These are phyloP conservation scores for Hemileia vastatrix DNA, from an alignment of 1,284 basidiomycete genomes.

Conservation along the genomic window DNA sequence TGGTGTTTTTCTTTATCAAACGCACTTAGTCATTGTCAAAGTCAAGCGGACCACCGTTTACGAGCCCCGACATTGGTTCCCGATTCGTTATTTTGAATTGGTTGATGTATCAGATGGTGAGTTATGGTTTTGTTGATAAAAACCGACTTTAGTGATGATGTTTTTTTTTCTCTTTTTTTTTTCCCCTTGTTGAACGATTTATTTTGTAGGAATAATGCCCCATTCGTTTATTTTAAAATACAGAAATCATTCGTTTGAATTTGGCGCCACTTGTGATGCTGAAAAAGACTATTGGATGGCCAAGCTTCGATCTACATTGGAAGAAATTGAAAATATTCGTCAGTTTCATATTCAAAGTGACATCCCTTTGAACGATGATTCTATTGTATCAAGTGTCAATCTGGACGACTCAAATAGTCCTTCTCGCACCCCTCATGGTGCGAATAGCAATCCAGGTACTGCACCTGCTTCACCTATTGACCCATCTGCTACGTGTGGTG, in stretches of 20 bases:
- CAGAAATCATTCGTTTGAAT: slow-evolving; percentile 20
- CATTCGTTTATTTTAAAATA: slow-evolving; percentile 22
- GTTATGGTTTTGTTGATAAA: background rate
- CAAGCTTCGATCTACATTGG: slow-evolving; percentile 11
- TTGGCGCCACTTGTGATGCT: slow-evolving; percentile 20
- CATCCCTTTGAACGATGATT: slow-evolving; percentile 18
- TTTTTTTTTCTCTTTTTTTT: background rate
- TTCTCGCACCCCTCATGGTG: background rate
- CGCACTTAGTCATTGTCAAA: slow-evolving; percentile 76
- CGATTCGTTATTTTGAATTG: slow-evolving; percentile 48
- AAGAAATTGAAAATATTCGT: slow-evolving; percentile 17
- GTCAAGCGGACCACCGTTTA: slow-evolving; percentile 61
- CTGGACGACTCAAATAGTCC: background rate
- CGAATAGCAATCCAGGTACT: background rate
- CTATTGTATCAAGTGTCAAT: slow-evolving; percentile 22
- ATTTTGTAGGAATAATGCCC: slow-evolving; percentile 15
- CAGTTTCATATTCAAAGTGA: slow-evolving; percentile 17
- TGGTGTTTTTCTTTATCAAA: slow-evolving; percentile 74
- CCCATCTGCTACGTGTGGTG: too few relatives aligned
- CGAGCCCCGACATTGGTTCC: slow-evolving; percentile 77
- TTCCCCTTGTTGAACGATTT: too few relatives aligned
- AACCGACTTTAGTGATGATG: too few relatives aligned
- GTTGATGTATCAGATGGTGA: slow-evolving; percentile 31
- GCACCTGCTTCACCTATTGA: background rate
- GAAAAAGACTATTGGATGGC: slow-evolving; percentile 21